Conservation (phyloP, 2,329 filamentous ascomycete genomes). For the Neopestalotiopsis sp. region DNA sequence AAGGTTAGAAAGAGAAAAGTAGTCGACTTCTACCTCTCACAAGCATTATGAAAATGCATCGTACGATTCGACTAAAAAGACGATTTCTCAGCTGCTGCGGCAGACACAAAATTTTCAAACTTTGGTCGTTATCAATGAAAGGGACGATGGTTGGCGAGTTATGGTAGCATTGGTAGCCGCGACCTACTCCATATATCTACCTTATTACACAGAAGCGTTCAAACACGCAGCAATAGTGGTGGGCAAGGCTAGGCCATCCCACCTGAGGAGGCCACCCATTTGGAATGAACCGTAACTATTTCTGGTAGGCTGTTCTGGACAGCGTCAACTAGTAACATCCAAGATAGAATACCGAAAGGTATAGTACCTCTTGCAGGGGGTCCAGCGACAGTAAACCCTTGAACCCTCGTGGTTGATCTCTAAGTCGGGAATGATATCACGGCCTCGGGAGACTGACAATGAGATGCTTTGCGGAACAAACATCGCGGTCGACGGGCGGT, state of each 20-base stretch:
- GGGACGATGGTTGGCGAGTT: neutral
- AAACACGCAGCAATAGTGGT: neutral
- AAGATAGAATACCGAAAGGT: neutral
- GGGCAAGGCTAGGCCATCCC: neutral
- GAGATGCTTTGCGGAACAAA: neutral
- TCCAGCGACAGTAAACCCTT: neutral
- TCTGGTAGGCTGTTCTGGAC: neutral
- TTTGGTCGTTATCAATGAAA: neutral
- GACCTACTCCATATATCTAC: neutral
- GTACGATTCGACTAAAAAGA: too few species aligned
- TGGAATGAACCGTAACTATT: neutral
- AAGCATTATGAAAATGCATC: neutral
- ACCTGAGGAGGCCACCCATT: neutral
- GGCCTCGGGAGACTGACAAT: neutral
- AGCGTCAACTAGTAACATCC: neutral
- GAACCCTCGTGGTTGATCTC: neutral
- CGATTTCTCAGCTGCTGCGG: neutral
- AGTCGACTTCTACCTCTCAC: neutral
- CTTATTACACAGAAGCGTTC: neutral
- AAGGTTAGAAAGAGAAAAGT: neutral
- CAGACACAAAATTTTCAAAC: neutral
- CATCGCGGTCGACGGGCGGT: neutral
- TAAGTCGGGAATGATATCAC: neutral
- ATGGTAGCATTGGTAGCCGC: neutral
- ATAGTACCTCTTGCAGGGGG: slow-evolving; percentile 2